Conservation (phyloP, 441 rosid genomes). For the Erodium chrysanthum region DNA sequence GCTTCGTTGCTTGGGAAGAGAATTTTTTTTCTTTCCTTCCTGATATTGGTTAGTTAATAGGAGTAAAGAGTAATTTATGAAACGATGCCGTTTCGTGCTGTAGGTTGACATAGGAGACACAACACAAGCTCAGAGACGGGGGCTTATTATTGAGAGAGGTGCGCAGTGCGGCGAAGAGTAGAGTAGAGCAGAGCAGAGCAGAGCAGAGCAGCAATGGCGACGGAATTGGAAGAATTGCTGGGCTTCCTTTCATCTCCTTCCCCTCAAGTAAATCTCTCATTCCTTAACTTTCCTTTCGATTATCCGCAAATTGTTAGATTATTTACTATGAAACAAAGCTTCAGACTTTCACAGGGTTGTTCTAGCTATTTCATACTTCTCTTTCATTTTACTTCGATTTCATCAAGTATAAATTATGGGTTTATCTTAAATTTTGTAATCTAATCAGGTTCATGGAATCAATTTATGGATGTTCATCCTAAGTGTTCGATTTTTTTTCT, state of each 20-base stretch:
- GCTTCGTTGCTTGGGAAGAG: too few species aligned
- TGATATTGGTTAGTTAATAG: too few species aligned
- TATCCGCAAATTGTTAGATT: neutral
- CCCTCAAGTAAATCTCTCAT: conserved; percentile 38
- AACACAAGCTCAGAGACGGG: too few species aligned
- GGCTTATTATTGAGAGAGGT: too few species aligned
- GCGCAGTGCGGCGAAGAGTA: neutral
- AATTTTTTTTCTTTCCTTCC: too few species aligned
- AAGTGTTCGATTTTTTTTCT: neutral
- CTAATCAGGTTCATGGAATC: neutral
- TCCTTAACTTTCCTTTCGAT: neutral
- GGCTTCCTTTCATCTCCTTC: conserved; percentile 64
- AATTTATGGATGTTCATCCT: neutral
- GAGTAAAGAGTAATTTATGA: too few species aligned
- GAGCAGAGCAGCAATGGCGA: conserved; percentile 44
- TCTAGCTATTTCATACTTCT: conserved; percentile 3
- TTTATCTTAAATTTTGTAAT: too few species aligned
- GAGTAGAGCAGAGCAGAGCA: neutral
- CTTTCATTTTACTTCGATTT: neutral
- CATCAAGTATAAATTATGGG: neutral
- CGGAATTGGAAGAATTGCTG: conserved; percentile 72
- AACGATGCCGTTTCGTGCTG: too few species aligned
- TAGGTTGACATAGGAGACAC: too few species aligned
- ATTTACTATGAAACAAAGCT: neutral
- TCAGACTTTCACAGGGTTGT: neutral